Base-by-base conservation (phyloP, 2,329 filamentous ascomycete species). In the Ophiosphaerella herpotricha region DNA sequence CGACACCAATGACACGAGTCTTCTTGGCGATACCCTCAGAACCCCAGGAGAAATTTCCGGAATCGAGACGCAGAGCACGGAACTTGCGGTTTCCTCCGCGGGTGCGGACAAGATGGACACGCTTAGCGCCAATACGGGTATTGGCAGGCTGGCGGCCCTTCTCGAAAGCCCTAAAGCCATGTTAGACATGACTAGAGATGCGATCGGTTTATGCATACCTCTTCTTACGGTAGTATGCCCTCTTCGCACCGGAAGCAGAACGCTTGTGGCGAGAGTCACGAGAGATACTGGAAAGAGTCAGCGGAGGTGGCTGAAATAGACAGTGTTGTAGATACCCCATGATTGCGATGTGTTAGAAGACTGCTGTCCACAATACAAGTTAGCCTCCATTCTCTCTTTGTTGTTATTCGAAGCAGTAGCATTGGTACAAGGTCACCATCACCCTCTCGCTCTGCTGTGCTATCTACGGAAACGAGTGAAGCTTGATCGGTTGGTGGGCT, bases 231-330 rank as follows among this genome's bases (percentile, higher is more conserved):
- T 80, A 80, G 77, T 79, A 79, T 78, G 78, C 78, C 66, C 78
- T 74, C 78, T 99, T 99, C 77, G 95, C 94, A 86, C 94, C 95
- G 80, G 95, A 90, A 80, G 93, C 92, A 82, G 91, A 92, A 84
- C 94, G 92, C 90, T 99, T 99, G 88, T 99, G 94, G 85, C 94
- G 91, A 80, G 91, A 96, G 84, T 97, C 93, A 85, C 94, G 90
- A 82, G 93, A 97, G 85, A 99, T 97, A 99, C 94, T 80, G 71
- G 11, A 37, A 33, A 24, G 12, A 46, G 71, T 80, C 61, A 80
- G 77, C 68, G 41, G 26, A 29, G 23, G 40, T 60, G 54, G 21
- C 31, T 46, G 39, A 4, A 13, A 37, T 36, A 35, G 32, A 39
- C 36, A 36, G 34, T 49, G 44, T 48, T 42, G 48, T 64, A 70